Percentiles rank a stretch among this genome's conserved stretches.
These are phyloP conservation scores for Metarhizium album DNA, from an alignment of 2,329 filamentous ascomycete genomes.

Conservation along the genomic window DNA sequence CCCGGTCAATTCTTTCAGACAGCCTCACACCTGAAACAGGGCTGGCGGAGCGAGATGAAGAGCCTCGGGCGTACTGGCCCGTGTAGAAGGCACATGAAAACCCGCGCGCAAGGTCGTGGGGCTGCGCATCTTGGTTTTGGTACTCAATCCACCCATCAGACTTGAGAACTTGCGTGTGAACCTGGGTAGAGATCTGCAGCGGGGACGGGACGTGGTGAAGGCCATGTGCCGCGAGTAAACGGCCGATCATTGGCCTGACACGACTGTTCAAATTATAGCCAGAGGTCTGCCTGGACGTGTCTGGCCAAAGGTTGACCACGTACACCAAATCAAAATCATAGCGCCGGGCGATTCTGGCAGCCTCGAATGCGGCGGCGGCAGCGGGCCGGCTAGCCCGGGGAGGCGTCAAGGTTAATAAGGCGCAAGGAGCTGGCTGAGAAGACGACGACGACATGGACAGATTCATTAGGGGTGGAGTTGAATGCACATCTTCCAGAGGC, in stretches of 20 bases:
- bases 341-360: constrained; percentile 42
- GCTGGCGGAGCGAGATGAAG: constrained; percentile 15
- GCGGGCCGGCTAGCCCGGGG: constrained; percentile 33
- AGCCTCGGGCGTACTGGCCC: constrained; percentile 22
- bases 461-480: constrained; percentile 11
- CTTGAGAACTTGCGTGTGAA: constrained; percentile 40
- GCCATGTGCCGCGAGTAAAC: constrained; percentile 44
- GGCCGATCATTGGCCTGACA: constrained; percentile 29
- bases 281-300: constrained; percentile 10
- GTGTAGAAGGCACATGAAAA: constrained; percentile 44
- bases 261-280: constrained; percentile 5
- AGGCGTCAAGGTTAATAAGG: constrained; percentile 33
- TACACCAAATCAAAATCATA: constrained; percentile 50
- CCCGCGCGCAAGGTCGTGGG: constrained; percentile 37
- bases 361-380: constrained; percentile 40
- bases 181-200: constrained; percentile 38
- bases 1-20: constrained; percentile 30
- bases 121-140: constrained; percentile 28
- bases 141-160: constrained; percentile 43
- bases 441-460: constrained; percentile 13
- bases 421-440: constrained; percentile 14
- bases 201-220: constrained; percentile 39
- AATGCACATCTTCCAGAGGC: constrained; percentile 4
- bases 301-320: constrained; percentile 47
- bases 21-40: constrained; percentile 15